phyloP scores from a whole-genome alignment of 163 green algal genomes.

The Coccomyxa subellipsoidea region DNA sequence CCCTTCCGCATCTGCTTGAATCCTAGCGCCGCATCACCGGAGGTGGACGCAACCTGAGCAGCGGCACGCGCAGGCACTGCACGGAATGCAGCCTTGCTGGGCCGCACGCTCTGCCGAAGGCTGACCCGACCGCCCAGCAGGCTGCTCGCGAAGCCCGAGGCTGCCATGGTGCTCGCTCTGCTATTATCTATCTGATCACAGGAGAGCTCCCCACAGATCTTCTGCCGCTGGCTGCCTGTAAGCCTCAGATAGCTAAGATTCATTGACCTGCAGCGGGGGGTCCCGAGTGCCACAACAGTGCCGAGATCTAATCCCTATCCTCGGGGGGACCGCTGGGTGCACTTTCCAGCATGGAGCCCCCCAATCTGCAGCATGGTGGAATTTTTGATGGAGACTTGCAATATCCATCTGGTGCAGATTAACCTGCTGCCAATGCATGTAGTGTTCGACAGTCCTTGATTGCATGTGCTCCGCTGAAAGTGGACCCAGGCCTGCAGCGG shows the following conservation, averaged over 20 bases:
- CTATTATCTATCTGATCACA: background rate
- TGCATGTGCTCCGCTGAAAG: too few relatives aligned
- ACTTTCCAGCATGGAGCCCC: too few relatives aligned
- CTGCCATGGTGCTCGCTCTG: background rate
- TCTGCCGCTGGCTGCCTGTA: background rate
- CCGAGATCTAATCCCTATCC: background rate
- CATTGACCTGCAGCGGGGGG: background rate
- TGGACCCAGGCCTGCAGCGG: too few relatives aligned
- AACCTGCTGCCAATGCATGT: too few relatives aligned
- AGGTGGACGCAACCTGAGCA: background rate
- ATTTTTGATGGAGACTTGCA: background rate
- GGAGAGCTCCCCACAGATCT: too few relatives aligned
- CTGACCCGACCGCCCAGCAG: slow-evolving; percentile 4
- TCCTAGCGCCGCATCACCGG: slow-evolving; percentile 25
- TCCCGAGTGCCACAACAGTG: background rate
- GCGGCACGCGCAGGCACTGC: background rate
- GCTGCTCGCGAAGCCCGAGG: background rate
- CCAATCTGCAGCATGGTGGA: too few relatives aligned
- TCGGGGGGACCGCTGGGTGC: background rate
- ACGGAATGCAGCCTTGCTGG: background rate
- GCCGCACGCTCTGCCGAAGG: background rate
- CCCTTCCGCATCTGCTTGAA: slow-evolving; percentile 58
- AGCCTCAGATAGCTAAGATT: background rate
- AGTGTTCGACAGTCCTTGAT: too few relatives aligned
- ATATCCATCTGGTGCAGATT: too few relatives aligned